A percentile compares a stretch with the other conserved stretches of the same genome.
These are phyloP conservation scores for Podila verticillata DNA, from an alignment of 192 early-diverging fungal species.

Conservation along the genomic window DNA sequence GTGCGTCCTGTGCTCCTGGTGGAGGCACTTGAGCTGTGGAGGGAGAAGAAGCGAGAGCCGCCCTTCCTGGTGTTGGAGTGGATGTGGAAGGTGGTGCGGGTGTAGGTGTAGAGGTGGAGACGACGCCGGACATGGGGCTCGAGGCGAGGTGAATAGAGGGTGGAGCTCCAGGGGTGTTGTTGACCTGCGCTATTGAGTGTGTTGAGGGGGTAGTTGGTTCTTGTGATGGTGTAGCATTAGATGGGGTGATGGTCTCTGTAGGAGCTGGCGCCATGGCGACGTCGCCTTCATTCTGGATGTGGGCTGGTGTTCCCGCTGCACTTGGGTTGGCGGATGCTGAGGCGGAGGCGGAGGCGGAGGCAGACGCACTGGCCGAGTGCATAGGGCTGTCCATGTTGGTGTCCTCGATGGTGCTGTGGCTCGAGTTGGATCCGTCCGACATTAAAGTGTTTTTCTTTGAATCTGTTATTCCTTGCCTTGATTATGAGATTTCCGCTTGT, in stretches of 20 bases:
- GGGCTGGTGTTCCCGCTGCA: background rate
- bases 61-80: background rate
- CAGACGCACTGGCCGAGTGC: slow-evolving; percentile 22
- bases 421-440: slow-evolving; percentile 46
- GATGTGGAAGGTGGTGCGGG: background rate
- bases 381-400: slow-evolving; percentile 41
- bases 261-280: background rate
- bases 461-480: background rate
- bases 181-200: too few relatives aligned
- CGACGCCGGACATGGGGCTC: slow-evolving; percentile 28
- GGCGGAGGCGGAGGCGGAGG: slow-evolving; percentile 15
- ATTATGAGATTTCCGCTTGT: background rate
- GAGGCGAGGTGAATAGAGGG: background rate
- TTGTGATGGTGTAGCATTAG: background rate
- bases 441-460: background rate
- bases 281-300: background rate
- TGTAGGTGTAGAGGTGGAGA: slow-evolving; percentile 14
- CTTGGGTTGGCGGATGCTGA: slow-evolving; percentile 5
- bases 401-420: slow-evolving; percentile 39
- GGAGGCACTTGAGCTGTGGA: background rate
- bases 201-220: background rate
- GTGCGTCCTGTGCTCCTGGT: slow-evolving; percentile 4
- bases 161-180: background rate
- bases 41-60: background rate
- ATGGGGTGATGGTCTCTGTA: slow-evolving; percentile 1